phyloP scores from a whole-genome alignment of 2,329 filamentous ascomycete genomes.

The Alternaria longipes region DNA sequence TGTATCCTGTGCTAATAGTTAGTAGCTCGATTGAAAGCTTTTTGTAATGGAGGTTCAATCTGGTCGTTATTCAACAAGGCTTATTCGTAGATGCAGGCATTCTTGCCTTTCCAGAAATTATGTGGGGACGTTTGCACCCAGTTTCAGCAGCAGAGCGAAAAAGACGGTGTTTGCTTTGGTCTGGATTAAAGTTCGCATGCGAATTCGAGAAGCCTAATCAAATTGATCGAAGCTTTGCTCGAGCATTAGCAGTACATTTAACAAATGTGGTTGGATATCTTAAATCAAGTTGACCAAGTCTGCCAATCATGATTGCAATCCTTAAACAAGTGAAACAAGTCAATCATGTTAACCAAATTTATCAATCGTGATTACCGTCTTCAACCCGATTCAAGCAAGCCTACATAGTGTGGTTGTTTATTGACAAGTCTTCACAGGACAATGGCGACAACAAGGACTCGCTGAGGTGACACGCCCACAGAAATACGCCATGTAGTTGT shows the following conservation, averaged over 20 bases:
- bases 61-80: neutral
- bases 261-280: no score
- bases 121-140: neutral
- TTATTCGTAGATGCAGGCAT: neutral
- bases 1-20: neutral
- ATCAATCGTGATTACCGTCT: no score
- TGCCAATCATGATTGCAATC: neutral
- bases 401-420: no score
- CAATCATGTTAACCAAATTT: no score
- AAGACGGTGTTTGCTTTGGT: neutral
- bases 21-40: neutral
- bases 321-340: no score
- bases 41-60: neutral
- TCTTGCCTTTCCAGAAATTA: neutral
- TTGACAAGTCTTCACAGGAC: no score
- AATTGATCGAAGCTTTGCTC: neutral
- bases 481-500: no score
- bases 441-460: no score
- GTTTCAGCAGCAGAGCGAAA: neutral
- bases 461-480: no score
- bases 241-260: no score
- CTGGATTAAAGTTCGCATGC: neutral
- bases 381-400: no score
- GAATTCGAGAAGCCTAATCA: neutral
- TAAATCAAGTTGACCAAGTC: neutral